Percentiles rank a stretch among this genome's conserved stretches.
phyloP scores from a whole-genome alignment of 1,284 basidiomycete species.

The Stygiomarasmius scandens region DNA sequence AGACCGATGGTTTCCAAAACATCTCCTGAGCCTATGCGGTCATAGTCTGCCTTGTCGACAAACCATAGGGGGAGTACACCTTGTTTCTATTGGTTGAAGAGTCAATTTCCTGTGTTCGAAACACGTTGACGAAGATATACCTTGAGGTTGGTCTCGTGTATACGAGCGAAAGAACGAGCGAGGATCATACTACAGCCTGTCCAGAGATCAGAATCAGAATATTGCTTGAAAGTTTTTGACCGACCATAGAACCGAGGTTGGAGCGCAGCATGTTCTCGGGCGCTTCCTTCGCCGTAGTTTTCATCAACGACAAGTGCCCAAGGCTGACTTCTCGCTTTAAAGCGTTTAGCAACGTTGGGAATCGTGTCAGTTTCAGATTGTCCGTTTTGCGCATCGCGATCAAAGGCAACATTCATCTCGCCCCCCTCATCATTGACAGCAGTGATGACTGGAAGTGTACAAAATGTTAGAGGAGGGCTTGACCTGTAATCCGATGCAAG shows the following conservation, averaged over 20 bases:
- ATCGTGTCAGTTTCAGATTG: constrained; percentile 77
- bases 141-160: constrained; percentile 98
- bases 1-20: constrained; percentile 55
- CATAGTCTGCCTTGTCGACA: constrained; percentile 83
- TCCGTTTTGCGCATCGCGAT: constrained; percentile 54
- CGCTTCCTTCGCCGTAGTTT: constrained; percentile 97
- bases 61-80: constrained; percentile 93
- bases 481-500: neutral
- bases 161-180: constrained; percentile 94
- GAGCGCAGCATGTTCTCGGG: constrained; percentile 96
- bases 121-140: constrained; percentile 38
- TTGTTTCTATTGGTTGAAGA: constrained; percentile 77
- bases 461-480: neutral
- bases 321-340: constrained; percentile 80
- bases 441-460: constrained; percentile 40
- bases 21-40: constrained; percentile 82
- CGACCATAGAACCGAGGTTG: constrained; percentile 94
- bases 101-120: neutral
- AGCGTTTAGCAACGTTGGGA: constrained; percentile 85
- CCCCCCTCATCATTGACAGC: constrained; percentile 93
- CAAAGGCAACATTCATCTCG: constrained; percentile 87
- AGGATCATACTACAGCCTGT: constrained; percentile 82
- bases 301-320: constrained; percentile 97
- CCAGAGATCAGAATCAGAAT: neutral
- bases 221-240: constrained; percentile 18